Conservation (phyloP, 768 basidiomycete genomes). For the Rhizopogon salebrosus region DNA sequence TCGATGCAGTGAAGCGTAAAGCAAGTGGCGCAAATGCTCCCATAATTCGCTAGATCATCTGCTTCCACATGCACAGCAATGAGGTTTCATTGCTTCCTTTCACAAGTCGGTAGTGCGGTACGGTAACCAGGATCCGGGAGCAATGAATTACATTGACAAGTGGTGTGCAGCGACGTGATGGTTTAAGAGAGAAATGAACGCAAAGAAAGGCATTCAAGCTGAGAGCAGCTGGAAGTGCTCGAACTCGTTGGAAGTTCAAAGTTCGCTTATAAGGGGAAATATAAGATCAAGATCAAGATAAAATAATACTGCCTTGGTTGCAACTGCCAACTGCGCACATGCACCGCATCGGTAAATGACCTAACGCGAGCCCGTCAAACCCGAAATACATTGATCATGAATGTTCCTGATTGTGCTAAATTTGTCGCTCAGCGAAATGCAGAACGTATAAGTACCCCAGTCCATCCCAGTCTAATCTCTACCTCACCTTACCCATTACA, state of each 20-base stretch:
- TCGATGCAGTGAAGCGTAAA: not conserved
- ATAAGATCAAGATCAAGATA: not conserved
- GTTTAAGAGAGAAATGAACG: not conserved
- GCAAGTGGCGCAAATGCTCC: not conserved
- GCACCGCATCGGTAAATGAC: too few species aligned
- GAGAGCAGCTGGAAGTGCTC: not conserved
- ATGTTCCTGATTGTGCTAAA: not conserved
- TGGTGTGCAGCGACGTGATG: too few species aligned
- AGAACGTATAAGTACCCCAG: constrained; percentile 2
- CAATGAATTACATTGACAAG: not conserved
- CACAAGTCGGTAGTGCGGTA: not conserved
- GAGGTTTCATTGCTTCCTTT: not conserved
- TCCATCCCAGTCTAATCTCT: not conserved
- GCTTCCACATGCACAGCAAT: not conserved
- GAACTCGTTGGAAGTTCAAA: too few species aligned
- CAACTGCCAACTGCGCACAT: too few species aligned
- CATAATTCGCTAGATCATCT: too few species aligned
- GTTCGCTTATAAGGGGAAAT: not conserved
- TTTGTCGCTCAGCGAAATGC: not conserved
- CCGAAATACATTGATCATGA: too few species aligned
- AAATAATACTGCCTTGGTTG: not conserved
- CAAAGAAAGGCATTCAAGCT: not conserved
- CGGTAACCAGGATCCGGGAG: not conserved
- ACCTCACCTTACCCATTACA: not conserved
- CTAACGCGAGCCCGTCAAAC: too few species aligned